These are phyloP conservation scores for Aspergillus brunneoviolaceus DNA, from an alignment of 2,329 filamentous ascomycete genomes.

Conservation along the genomic window DNA sequence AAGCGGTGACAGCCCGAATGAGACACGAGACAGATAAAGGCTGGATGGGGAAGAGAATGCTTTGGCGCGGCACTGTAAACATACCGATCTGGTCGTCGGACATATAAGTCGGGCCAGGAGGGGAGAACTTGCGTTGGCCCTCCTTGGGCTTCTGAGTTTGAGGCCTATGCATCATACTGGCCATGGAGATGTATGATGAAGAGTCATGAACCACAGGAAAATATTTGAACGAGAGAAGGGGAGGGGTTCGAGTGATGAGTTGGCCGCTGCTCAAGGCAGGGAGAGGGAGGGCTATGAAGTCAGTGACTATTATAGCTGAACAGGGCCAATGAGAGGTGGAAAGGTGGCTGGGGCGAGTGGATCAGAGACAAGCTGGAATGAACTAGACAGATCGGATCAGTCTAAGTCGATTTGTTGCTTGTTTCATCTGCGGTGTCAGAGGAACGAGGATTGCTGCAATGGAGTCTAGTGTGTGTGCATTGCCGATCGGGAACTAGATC, in stretches of 20 bases:
- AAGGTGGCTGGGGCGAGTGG: constrained; percentile 19
- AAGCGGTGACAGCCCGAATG: constrained; percentile 16
- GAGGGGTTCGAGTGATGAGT: constrained; percentile 13
- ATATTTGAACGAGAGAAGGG: not conserved
- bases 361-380: constrained; percentile 13
- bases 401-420: constrained; percentile 12
- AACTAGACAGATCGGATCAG: constrained; percentile 16
- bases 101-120: constrained; percentile 49
- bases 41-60: constrained; percentile 18
- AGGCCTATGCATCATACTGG: constrained; percentile 41
- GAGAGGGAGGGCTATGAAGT: constrained; percentile 18
- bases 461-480: not conserved
- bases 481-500: not conserved
- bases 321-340: constrained; percentile 15
- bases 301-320: constrained; percentile 15
- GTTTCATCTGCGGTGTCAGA: not conserved
- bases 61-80: constrained; percentile 26
- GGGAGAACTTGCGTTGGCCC: constrained; percentile 46
- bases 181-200: constrained; percentile 6
- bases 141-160: constrained; percentile 30
- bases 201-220: constrained; percentile 8
- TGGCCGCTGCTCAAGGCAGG: constrained; percentile 9
- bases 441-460: not conserved
- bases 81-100: constrained; percentile 48
- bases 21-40: constrained; percentile 6